Evolutionary conservation across 805 yeast genomes (phyloP).

Genomic region (Yarrowia sp.): DNA sequence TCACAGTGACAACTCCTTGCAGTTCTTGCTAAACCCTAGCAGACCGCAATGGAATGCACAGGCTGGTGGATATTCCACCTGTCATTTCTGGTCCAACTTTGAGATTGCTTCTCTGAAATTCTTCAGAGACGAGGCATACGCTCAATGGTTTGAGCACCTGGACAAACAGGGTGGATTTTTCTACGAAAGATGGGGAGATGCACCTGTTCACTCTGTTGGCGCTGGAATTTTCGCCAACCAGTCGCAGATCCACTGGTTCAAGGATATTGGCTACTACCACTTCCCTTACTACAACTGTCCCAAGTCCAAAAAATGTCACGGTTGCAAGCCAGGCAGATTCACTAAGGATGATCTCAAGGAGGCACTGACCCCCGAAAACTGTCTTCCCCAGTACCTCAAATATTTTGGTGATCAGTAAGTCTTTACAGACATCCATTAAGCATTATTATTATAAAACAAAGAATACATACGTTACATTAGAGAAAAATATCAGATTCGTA

Average conservation of each 20-base stretch:
- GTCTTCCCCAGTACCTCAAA: conserved; percentile 67
- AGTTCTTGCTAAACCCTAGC: conserved; percentile 28
- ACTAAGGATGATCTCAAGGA: conserved; percentile 42
- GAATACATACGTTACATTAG: too few relatives aligned
- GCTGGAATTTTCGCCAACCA: conserved; percentile 56
- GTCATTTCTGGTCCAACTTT: conserved; percentile 87
- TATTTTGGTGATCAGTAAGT: conserved; percentile 32
- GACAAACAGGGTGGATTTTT: conserved; percentile 78
- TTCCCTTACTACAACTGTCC: conserved; percentile 73
- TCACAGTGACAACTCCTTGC: conserved; percentile 54
- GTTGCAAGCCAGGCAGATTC: conserved; percentile 49
- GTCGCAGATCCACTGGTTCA: conserved; percentile 74
- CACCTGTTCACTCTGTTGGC: conserved; percentile 64
- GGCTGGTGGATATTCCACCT: conserved; percentile 66
- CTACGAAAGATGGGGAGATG: conserved; percentile 96
- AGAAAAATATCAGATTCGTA: too few relatives aligned
- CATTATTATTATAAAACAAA: background rate
- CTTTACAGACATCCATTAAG: background rate
- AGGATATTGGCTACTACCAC: conserved; percentile 78
- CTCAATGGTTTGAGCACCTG: conserved; percentile 61
- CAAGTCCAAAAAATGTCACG: conserved; percentile 48
- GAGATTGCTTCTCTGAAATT: conserved; percentile 75
- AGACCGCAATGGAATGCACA: conserved; percentile 31
- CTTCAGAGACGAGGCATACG: conserved; percentile 69
- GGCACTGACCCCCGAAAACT: conserved; percentile 58